Evolutionary conservation across 2,329 filamentous ascomycete genomes (phyloP).

Genomic region (Gnomoniopsis smithogilvyi): DNA sequence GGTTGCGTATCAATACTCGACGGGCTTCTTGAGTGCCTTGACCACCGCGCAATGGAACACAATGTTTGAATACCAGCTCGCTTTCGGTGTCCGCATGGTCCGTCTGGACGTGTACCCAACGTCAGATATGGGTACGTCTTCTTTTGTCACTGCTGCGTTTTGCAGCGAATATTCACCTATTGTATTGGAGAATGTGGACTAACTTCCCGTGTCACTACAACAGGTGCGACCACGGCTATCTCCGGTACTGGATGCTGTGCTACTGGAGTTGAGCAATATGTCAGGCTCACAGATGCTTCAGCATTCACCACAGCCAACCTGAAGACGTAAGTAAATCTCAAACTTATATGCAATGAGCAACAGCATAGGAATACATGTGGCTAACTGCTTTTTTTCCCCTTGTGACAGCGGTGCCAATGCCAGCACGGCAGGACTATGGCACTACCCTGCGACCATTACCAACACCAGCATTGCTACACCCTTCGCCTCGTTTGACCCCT

Average conservation of each 20-base stretch:
- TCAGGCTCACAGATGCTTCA: slow-evolving; percentile 51
- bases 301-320: slow-evolving; percentile 54
- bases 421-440: slow-evolving; percentile 51
- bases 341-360: slow-evolving; percentile 10
- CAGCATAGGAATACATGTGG: not conserved
- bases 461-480: slow-evolving; percentile 50
- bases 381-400: not conserved
- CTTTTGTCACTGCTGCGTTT: slow-evolving; percentile 23
- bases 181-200: not conserved
- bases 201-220: not conserved
- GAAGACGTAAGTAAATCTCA: slow-evolving; percentile 31
- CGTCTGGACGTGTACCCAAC: slow-evolving; percentile 56
- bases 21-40: slow-evolving; percentile 48
- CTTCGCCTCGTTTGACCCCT: slow-evolving; percentile 50
- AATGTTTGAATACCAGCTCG: slow-evolving; percentile 54
- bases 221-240: slow-evolving; percentile 22
- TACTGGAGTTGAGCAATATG: slow-evolving; percentile 44
- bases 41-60: slow-evolving; percentile 53
- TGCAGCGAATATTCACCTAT: not conserved
- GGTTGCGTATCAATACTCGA: slow-evolving; percentile 51
- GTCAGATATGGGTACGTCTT: slow-evolving; percentile 42
- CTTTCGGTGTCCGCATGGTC: slow-evolving; percentile 59
- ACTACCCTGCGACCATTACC: slow-evolving; percentile 55
- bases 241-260: slow-evolving; percentile 41
- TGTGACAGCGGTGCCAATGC: slow-evolving; percentile 36